A percentile compares a stretch with the other conserved stretches of the same genome.
phyloP scores from a whole-genome alignment of 345 rosid genomes.

The Eucalyptus marginata region DNA sequence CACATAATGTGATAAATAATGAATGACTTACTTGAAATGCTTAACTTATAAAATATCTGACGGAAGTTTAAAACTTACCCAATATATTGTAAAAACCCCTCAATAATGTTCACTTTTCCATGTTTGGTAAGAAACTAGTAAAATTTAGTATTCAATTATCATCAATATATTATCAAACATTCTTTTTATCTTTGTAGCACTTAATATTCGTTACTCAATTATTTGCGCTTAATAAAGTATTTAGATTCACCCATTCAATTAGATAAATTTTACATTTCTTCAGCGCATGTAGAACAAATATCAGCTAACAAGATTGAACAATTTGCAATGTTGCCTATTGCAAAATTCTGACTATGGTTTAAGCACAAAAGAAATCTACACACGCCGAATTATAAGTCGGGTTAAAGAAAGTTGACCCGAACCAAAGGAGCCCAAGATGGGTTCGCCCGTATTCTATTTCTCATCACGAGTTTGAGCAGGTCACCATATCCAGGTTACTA shows the following conservation, averaged over 20 bases:
- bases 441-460: background rate
- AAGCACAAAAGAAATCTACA: background rate
- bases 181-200: background rate
- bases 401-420: background rate
- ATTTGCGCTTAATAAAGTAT: background rate
- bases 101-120: background rate
- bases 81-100: background rate
- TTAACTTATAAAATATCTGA: background rate
- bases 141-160: background rate
- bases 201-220: background rate
- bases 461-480: background rate
- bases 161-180: background rate
- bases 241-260: too few relatives aligned
- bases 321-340: background rate
- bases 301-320: background rate
- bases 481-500: background rate
- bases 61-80: background rate
- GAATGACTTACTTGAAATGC: background rate
- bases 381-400: background rate
- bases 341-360: background rate
- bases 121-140: background rate
- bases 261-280: too few relatives aligned
- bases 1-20: background rate
- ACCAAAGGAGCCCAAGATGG: background rate
- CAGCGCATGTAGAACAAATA: background rate